Evolutionary conservation across 2,329 filamentous ascomycete species (phyloP).

Genomic region (Aspergillus melleus): DNA sequence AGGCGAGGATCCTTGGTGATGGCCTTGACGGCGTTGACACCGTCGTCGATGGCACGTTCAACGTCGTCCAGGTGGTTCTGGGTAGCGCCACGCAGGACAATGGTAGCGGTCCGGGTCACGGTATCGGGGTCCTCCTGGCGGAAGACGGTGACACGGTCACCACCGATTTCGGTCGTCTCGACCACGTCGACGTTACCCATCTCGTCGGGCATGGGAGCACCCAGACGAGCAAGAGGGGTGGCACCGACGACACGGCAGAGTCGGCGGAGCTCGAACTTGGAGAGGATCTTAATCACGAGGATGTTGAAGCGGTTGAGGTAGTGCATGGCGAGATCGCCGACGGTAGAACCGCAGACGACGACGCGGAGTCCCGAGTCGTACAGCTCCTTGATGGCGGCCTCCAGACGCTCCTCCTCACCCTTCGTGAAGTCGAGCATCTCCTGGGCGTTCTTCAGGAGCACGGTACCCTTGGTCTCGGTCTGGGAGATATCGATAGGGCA

Average conservation of each 20-base stretch:
- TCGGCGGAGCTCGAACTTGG: constrained; percentile 94
- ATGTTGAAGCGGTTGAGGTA: constrained; percentile 98
- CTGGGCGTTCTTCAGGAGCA: constrained; percentile 93
- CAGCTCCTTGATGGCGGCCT: constrained; percentile 89
- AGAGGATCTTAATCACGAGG: constrained; percentile 92
- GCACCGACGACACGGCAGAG: constrained; percentile 95
- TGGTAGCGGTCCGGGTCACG: constrained; percentile 85
- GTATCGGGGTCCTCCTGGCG: constrained; percentile 80
- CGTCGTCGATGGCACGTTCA: constrained; percentile 94
- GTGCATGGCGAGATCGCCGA: constrained; percentile 93
- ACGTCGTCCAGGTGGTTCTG: constrained; percentile 98
- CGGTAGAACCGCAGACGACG: constrained; percentile 85
- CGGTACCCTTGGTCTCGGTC: constrained; percentile 98
- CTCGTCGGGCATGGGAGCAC: constrained; percentile 99
- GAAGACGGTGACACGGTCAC: constrained; percentile 97
- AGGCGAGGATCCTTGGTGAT: constrained; percentile 91
- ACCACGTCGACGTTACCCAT: constrained; percentile 95
- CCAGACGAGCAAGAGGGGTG: constrained; percentile 90
- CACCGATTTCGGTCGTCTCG: constrained; percentile 95
- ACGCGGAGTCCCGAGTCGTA: constrained; percentile 92
- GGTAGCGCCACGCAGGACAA: constrained; percentile 91
- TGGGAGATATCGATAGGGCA: constrained; percentile 94
- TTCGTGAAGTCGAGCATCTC: constrained; percentile 99
- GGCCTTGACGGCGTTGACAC: constrained; percentile 97
- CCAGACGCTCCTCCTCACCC: constrained; percentile 90